Evolutionary conservation across 352 stramenopile species (phyloP), one percentile per base, ranked within the genome.

Genomic region (Aphanomyces stellatus): DNA sequence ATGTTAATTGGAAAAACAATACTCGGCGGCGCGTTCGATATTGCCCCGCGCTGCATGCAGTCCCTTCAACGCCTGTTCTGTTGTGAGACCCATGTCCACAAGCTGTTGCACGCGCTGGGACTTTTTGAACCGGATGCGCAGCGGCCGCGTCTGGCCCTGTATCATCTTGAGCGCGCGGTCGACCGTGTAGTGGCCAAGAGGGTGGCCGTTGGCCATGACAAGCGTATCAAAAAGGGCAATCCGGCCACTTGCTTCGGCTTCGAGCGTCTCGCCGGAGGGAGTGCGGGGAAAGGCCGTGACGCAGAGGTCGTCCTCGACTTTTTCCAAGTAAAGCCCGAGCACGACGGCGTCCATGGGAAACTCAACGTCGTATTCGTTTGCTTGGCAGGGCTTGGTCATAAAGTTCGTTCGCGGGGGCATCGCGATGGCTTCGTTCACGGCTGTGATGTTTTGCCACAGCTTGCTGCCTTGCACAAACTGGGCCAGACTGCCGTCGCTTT

Each of bases 141-240:
- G 77, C 56, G 85, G 85, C 31, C 85, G 79, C 5, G 71, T 81
- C 71, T 93, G 85, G 35, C 77, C 85, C 64, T 90, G 90, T 64
- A 93, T 89, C 81, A 93, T 89, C 71, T 93, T 91, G 35, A 93
- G 71, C 2, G 82, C 85, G 31, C 85, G 80, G 51, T 93, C 82
- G 37, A 91, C 82, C 30, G 87, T 76, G 66, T 93, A 93, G 55
- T 93, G 85, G 63, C 90, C 81, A 42, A 93, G 74, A 31, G 82
- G 81, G 55, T 93, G 85, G 35, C 85, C 85, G 31, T 93, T 93
- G 30, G 85, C 85, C 59, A 90, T 84, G 46, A 93, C 51, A 15
- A 93, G 60, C 19, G 78, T 71, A 69, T 93, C 85, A 43, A 88
- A 90, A 8, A 90, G 68, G 19, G 72, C 72, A 42, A 93, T 93